Conservation (phyloP, 331 rosid species). For the Rhamnella rubrinervis region DNA sequence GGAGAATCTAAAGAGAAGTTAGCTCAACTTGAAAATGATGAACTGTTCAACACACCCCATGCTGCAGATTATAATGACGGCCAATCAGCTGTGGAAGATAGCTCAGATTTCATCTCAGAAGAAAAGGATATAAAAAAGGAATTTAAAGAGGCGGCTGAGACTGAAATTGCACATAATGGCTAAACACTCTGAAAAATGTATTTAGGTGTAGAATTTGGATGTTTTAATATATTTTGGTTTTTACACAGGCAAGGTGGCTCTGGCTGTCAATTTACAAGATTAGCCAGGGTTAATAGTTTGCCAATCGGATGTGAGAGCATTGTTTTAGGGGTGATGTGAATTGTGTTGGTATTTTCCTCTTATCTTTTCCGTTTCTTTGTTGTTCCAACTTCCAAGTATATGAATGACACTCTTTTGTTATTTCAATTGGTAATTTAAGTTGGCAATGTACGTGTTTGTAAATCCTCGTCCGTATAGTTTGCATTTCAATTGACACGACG, state of each 20-base stretch:
- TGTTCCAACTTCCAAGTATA: no score
- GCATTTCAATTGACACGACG: no score
- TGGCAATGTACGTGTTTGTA: no score
- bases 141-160: conserved; percentile 34
- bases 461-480: no score
- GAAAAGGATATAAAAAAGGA: conserved; percentile 49
- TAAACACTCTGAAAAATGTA: conserved; percentile 20
- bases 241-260: conserved; percentile 12
- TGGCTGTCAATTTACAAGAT: conserved; percentile 25
- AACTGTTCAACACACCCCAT: conserved; percentile 45
- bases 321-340: conserved; percentile 21
- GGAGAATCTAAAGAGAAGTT: conserved; percentile 64
- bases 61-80: conserved; percentile 40
- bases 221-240: conserved; percentile 20
- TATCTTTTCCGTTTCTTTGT: no score
- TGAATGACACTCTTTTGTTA: no score
- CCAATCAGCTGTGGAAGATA: conserved; percentile 46
- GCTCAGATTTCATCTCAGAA: conserved; percentile 64
- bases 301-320: not conserved
- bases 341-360: conserved; percentile 5
- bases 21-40: conserved; percentile 51
- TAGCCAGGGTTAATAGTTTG: conserved; percentile 15
- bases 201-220: conserved; percentile 30
- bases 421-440: no score
- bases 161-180: conserved; percentile 22